Conservation (phyloP, 495 filamentous ascomycete genomes). For the Podospora fimiseda region DNA sequence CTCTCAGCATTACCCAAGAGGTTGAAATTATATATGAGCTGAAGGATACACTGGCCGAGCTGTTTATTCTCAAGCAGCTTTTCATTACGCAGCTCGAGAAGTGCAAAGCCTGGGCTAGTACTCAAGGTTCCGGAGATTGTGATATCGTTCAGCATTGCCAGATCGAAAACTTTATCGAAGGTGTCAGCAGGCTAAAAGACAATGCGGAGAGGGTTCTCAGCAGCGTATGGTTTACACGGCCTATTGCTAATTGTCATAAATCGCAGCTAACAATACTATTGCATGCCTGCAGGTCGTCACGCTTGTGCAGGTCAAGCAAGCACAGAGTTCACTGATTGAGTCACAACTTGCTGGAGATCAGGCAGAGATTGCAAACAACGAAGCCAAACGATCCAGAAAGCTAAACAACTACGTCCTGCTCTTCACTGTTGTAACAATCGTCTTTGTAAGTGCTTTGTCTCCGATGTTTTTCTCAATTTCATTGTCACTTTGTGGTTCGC, state of each 20-base stretch:
- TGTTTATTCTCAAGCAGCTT: not conserved
- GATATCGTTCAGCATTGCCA: not conserved
- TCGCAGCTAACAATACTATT: no score
- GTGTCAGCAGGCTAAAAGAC: not conserved
- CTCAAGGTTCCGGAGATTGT: not conserved
- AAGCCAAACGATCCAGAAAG: not conserved
- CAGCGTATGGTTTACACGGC: not conserved
- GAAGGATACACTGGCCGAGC: not conserved
- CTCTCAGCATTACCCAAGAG: not conserved
- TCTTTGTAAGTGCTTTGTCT: not conserved
- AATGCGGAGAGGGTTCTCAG: not conserved
- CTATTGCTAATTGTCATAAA: no score
- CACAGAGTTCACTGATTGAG: not conserved
- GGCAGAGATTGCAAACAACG: no score
- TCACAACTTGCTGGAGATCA: not conserved
- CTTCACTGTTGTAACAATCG: not conserved
- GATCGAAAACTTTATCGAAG: not conserved
- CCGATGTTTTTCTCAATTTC: not conserved
- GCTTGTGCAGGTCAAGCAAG: not conserved
- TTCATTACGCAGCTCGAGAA: not conserved
- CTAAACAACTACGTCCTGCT: slow-evolving; percentile 1
- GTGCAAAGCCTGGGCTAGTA: not conserved
- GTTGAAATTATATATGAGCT: not conserved
- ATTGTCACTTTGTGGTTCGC: not conserved
- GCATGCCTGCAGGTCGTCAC: not conserved